Evolutionary conservation across 2,329 filamentous ascomycete species (phyloP).

Genomic region (Alternaria hordeiaustralica): DNA sequence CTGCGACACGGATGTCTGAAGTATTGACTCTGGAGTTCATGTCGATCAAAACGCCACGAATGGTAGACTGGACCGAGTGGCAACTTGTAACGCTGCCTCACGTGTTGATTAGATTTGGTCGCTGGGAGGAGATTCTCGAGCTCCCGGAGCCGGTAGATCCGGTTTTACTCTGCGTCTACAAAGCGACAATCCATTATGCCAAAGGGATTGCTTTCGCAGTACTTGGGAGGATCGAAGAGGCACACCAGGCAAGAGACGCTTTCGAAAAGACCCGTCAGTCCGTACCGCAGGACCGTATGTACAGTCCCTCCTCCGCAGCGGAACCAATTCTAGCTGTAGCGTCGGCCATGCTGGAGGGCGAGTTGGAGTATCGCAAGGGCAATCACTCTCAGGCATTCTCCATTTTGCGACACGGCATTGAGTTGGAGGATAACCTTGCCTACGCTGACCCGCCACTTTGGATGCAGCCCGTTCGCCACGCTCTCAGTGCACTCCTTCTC

Average conservation of each 20-base stretch:
- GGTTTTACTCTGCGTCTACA: background rate
- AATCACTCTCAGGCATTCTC: background rate
- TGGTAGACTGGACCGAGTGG: conserved; percentile 13
- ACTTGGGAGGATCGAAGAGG: background rate
- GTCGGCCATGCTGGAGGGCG: conserved; percentile 3
- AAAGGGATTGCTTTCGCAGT: conserved; percentile 1
- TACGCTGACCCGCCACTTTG: background rate
- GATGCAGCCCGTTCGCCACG: conserved; percentile 12
- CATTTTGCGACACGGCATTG: background rate
- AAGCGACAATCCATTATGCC: background rate
- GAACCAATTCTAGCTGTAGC: background rate
- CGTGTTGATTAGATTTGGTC: conserved; percentile 8
- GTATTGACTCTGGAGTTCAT: conserved; percentile 1
- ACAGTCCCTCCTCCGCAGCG: background rate
- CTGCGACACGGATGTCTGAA: background rate
- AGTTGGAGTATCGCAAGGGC: conserved; percentile 1
- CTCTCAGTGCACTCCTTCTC: background rate
- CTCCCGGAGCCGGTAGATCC: background rate
- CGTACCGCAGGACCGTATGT: background rate
- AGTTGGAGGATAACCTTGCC: background rate
- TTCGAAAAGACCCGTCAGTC: background rate
- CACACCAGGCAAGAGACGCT: background rate
- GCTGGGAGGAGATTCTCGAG: conserved; percentile 3
- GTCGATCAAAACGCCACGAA: conserved; percentile 6
- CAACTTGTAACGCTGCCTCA: conserved; percentile 8